Conservation (phyloP, 176 grass and related monocot species). For the Phoenix dactylifera region DNA sequence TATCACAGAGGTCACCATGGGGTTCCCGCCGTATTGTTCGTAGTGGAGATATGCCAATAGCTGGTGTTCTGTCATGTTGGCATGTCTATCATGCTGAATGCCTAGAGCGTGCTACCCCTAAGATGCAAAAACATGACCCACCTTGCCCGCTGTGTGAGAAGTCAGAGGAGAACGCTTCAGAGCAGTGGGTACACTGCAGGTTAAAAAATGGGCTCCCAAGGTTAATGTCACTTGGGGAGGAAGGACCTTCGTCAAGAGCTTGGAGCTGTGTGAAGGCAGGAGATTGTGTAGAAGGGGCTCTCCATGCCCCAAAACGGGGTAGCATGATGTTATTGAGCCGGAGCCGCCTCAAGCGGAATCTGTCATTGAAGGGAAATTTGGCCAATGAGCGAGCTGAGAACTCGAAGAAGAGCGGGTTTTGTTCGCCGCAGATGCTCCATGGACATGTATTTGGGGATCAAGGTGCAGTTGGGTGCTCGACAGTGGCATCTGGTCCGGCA, state of each 20-base stretch:
- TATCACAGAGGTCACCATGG: conserved; percentile 66
- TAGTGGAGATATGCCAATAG: conserved; percentile 53
- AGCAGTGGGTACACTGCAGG: conserved; percentile 63
- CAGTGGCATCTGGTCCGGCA: no score
- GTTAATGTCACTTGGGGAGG: conserved; percentile 45
- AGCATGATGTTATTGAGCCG: conserved; percentile 17
- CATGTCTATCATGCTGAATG: conserved; percentile 85
- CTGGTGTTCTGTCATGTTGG: conserved; percentile 58
- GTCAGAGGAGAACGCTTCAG: conserved; percentile 29
- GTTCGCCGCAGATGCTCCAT: neutral
- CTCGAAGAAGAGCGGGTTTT: neutral
- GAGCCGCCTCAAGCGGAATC: conserved; percentile 34
- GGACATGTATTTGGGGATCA: no score
- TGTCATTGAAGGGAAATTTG: conserved; percentile 25
- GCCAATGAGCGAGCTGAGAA: conserved; percentile 27
- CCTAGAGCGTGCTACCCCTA: conserved; percentile 57
- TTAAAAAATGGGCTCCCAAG: conserved; percentile 54
- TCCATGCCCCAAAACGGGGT: conserved; percentile 28
- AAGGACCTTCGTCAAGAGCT: conserved; percentile 46
- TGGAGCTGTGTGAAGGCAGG: conserved; percentile 58
- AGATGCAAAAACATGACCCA: conserved; percentile 55
- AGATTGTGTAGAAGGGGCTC: conserved; percentile 35
- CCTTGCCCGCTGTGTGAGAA: conserved; percentile 62
- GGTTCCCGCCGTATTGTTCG: conserved; percentile 52
- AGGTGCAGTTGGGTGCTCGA: no score